Evolutionary conservation across 805 yeast genomes (phyloP), one percentile per base, ranked within the genome.

Genomic region (Myxozyma vanderwaltii): DNA sequence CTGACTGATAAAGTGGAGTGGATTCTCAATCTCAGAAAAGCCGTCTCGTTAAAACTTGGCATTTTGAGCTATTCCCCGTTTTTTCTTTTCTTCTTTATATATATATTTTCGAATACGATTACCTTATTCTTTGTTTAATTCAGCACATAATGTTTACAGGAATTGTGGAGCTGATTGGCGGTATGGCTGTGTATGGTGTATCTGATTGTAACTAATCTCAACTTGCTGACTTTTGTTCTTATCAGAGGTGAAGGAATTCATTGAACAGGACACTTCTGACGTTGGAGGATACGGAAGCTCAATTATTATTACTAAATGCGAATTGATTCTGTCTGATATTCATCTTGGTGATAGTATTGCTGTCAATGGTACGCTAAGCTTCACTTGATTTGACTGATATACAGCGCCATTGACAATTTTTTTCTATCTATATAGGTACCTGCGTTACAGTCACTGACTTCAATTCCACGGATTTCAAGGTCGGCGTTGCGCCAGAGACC

Each of bases 261-360:
- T 72, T 33, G 69, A 70, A 38, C 68, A 74, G 6, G 92, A 88
- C 63, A 61, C 69, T 6, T 62, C 84, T 1, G 76, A 72, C 39
- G 73, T 83, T 1, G 91, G 89, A 2, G 91, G 89, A 2, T 80
- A 84, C 62, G 96, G 96, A 15, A 86, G 85, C 8, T 82, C 96
- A 0, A 70, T 91, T 40, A 81, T 83, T 2, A 81, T 92, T 38
- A 76, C 77, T 1, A 82, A 87, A 62, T 88, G 91, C 29, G 69
- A 77, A 0, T 73, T 75, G 2, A 84, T 94, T 29, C 77, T 92
- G 15, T 78, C 70, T 0, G 99, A 94, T 71, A 91, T 89, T 63
- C 91, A 91, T 69, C 75, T 92, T 39, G 99, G 99, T 12, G 99
- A 94, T 74, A 89, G 96, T 15, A 94, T 94, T 58, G 83, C 94